Base-by-base conservation (phyloP, 495 filamentous ascomycete genomes). In the Viridothelium virens region DNA sequence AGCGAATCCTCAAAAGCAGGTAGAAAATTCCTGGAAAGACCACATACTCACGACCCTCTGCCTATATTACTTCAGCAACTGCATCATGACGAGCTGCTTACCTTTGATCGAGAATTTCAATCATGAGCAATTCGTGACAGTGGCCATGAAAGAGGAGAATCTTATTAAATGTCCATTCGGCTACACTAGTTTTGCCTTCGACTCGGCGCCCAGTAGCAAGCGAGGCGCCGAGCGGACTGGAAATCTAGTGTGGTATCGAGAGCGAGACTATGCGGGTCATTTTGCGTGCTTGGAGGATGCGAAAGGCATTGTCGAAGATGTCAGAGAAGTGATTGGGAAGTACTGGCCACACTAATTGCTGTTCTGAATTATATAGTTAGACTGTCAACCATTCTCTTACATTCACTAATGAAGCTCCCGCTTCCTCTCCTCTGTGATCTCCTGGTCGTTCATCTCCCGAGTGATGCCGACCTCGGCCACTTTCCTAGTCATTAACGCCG, bases 51-150 rank as follows among this genome's bases (percentile, higher is more conserved):
- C 71, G 3, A 71, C 71, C 10, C 31, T 66, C n/a, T 69, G 33
- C n/a, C 36, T 73, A 34, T 73, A 71, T 56, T 73, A 66, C 65
- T 71, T 73, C 67, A 70, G 64, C 33, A 44, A 63, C 59, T 53
- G 48, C 18, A 73, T 70, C 48, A 69, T 70, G 67, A 63, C 70
- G 14, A 53, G 38, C 11, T 68, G 65, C 61, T 61, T 73, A 41
- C 65, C 46, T 63, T 72, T 72, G 63, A 70, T 70, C 63, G 64
- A 72, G 25, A 74, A 74, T 59, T 66, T 68, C 7, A 66, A 66
- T 16, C 66, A 70, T 48, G 68, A 72, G n/a, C 38, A 66, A 11
- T 72, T 70, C 47, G 66, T 64, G 1, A 62, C 53, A 33, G 67
- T 62, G 61, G 68, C 71, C 44, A 65, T 61, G 61, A 59, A 69